A percentile compares a stretch with the other conserved stretches of the same genome.
These are phyloP conservation scores for Corniculantispora saksenae DNA, from an alignment of 2,329 filamentous ascomycete species.

Conservation along the genomic window DNA sequence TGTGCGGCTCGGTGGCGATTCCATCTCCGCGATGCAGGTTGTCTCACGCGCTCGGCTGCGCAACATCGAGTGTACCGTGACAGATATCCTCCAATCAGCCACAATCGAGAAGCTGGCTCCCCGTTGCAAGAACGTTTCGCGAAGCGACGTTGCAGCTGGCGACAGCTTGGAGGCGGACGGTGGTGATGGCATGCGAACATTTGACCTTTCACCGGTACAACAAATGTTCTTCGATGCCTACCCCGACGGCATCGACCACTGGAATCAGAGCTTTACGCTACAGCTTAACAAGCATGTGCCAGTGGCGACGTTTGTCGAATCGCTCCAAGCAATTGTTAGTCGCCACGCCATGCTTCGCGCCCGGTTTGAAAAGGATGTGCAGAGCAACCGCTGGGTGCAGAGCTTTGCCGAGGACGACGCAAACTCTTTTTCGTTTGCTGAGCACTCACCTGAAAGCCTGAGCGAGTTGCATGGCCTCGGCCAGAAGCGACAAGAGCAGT, in stretches of 20 bases:
- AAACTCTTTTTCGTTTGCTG: background rate
- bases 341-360: slow-evolving; percentile 40
- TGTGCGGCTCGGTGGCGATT: slow-evolving; percentile 39
- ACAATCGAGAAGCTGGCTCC: slow-evolving; percentile 18
- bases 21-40: slow-evolving; percentile 38
- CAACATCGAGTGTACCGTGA: slow-evolving; percentile 25
- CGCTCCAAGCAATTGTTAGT: slow-evolving; percentile 28
- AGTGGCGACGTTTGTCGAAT: background rate
- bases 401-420: background rate
- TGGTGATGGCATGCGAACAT: background rate
- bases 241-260: slow-evolving; percentile 29
- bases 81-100: slow-evolving; percentile 21
- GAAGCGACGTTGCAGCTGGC: background rate
- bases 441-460: too few relatives aligned
- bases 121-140: slow-evolving; percentile 22
- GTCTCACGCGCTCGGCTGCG: slow-evolving; percentile 26
- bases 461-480: background rate
- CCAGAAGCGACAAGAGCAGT: too few relatives aligned
- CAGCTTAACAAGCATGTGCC: slow-evolving; percentile 28
- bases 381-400: slow-evolving; percentile 24
- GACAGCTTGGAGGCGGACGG: too few relatives aligned
- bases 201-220: background rate
- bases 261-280: slow-evolving; percentile 48
- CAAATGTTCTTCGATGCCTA: background rate
- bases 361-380: slow-evolving; percentile 29